Evolutionary conservation across 163 green algal genomes (phyloP).

Genomic region (Volvox carteri): DNA sequence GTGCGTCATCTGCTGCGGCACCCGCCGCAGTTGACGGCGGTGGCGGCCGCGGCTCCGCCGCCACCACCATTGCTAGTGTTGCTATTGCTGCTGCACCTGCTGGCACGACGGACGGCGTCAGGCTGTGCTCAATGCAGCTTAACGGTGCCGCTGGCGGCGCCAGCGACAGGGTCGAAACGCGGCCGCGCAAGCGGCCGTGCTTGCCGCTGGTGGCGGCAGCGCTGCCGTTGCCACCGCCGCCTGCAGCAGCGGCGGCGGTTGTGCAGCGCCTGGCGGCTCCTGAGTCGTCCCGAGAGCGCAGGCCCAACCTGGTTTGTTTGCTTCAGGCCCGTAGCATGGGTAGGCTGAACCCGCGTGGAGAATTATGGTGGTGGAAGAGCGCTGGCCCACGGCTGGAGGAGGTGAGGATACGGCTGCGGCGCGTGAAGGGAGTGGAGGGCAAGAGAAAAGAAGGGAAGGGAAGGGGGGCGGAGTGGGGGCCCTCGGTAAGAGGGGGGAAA

Average conservation of each 20-base stretch:
- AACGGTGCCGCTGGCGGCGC: too few species aligned
- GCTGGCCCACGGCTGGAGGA: background rate
- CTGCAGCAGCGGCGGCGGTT: background rate
- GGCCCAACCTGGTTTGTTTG: background rate
- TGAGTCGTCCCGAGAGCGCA: background rate
- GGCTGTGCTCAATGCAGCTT: too few species aligned
- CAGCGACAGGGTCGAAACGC: background rate
- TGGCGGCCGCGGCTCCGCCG: background rate
- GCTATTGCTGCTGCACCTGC: too few species aligned
- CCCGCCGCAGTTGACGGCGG: background rate
- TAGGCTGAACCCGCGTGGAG: background rate
- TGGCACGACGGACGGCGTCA: too few species aligned
- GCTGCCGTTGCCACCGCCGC: background rate
- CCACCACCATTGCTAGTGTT: background rate
- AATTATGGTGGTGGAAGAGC: slow-evolving; percentile 24
- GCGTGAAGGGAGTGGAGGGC: background rate
- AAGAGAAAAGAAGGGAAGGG: background rate
- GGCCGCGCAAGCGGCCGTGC: slow-evolving; percentile 16
- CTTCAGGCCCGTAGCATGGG: slow-evolving; percentile 14
- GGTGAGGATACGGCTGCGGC: background rate
- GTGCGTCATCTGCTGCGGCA: too few species aligned
- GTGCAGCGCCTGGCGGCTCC: too few species aligned
- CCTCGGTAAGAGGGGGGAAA: background rate
- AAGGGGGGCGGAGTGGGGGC: background rate
- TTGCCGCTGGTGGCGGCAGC: background rate